Conservation (phyloP, 768 basidiomycete genomes). For the Amanita muscaria region DNA sequence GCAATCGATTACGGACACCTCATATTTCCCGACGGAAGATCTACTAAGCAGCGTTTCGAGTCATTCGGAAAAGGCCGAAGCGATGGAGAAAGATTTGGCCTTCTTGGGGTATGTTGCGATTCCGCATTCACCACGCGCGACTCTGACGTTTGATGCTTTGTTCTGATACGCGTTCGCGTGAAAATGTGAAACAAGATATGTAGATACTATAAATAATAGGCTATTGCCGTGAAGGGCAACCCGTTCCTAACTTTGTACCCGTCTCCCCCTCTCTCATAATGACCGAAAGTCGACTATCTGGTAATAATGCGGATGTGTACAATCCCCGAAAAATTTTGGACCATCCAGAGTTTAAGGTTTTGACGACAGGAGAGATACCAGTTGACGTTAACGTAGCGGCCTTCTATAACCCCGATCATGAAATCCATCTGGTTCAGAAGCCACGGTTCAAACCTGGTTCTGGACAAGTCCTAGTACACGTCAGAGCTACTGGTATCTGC, state of each 20-base stretch:
- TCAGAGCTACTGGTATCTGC: slow-evolving; percentile 62
- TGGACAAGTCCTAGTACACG: slow-evolving; percentile 58
- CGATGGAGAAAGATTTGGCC: slow-evolving; percentile 59
- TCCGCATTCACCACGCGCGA: background rate
- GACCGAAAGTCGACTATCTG: no score
- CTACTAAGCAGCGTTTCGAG: slow-evolving; percentile 62
- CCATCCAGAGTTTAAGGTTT: slow-evolving; percentile 45
- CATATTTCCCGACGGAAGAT: slow-evolving; percentile 95
- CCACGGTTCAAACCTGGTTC: slow-evolving; percentile 50
- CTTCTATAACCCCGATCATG: slow-evolving; percentile 55
- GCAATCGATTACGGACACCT: slow-evolving; percentile 87
- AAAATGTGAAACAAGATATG: slow-evolving; percentile 38
- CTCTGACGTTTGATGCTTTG: background rate
- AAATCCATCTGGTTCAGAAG: slow-evolving; percentile 61
- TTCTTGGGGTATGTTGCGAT: slow-evolving; percentile 46
- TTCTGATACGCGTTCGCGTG: slow-evolving; percentile 12
- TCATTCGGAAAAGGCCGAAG: slow-evolving; percentile 51
- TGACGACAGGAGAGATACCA: slow-evolving; percentile 41
- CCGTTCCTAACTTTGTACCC: no score
- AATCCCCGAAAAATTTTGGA: slow-evolving; percentile 48
- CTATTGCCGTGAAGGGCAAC: no score
- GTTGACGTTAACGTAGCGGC: slow-evolving; percentile 47
- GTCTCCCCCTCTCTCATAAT: no score
- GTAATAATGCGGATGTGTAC: no score
- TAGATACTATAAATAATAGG: no score